phyloP scores from a whole-genome alignment of 768 basidiomycete genomes.

The Lentinus tigrinus region DNA sequence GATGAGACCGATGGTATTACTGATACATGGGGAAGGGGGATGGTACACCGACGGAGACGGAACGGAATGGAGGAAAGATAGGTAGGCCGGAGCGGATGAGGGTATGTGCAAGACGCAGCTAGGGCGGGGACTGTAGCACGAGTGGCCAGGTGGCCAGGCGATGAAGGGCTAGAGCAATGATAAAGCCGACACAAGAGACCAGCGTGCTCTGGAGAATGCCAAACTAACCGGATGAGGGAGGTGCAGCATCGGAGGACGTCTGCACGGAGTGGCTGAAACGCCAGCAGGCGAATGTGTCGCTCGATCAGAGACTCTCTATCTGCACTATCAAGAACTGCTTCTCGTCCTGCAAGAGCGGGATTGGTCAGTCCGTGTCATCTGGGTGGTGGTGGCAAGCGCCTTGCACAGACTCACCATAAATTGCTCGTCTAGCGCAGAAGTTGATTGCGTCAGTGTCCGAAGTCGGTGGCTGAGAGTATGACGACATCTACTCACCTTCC shows the following conservation, averaged over 20 bases:
- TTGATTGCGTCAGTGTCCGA: neutral
- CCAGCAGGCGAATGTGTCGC: neutral
- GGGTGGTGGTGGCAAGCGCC: neutral
- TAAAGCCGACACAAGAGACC: neutral
- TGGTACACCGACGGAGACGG: constrained; percentile 11
- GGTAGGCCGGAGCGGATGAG: neutral
- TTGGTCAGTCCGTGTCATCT: neutral
- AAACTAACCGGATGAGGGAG: constrained; percentile 1
- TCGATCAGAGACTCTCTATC: constrained; percentile 66
- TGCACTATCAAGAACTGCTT: constrained; percentile 95
- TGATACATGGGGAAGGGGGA: constrained; percentile 14
- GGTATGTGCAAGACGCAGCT: neutral
- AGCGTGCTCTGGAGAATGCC: neutral
- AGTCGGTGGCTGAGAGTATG: neutral
- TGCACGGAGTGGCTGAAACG: neutral
- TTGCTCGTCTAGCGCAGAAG: constrained; percentile 71
- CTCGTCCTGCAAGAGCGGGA: constrained; percentile 60
- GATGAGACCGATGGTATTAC: constrained; percentile 6
- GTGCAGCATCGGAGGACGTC: neutral
- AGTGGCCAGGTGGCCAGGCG: neutral
- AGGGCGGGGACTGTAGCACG: neutral
- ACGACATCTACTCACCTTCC: constrained; percentile 58
- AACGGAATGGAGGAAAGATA: neutral
- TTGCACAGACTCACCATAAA: constrained; percentile 61
- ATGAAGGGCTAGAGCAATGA: neutral